Percentiles rank a stretch among this genome's conserved stretches.
phyloP scores from a whole-genome alignment of 1,284 basidiomycete species.

The Cutaneotrichosporon mucoides region DNA sequence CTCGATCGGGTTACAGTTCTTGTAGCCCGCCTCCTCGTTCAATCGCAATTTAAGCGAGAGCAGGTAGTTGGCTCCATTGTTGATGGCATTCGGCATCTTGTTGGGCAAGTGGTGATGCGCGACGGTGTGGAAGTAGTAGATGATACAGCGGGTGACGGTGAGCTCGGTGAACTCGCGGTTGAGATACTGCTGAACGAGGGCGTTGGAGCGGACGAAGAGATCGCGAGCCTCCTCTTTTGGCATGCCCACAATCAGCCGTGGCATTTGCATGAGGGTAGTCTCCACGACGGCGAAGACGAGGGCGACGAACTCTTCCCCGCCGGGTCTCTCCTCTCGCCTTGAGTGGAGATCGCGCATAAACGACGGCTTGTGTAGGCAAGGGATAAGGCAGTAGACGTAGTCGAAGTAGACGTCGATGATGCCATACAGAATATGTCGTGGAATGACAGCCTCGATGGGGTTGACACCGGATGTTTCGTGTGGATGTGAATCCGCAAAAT shows the following conservation, averaged over 20 bases:
- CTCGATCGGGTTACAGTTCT: conserved; percentile 60
- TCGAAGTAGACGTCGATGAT: conserved; percentile 82
- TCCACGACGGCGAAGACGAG: conserved; percentile 79
- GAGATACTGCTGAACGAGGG: conserved; percentile 14
- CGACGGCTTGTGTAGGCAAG: conserved; percentile 57
- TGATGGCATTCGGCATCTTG: not conserved
- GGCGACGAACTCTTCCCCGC: conserved; percentile 63
- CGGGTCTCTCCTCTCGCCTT: conserved; percentile 71
- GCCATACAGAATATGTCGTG: conserved; percentile 32
- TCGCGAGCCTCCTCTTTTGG: conserved; percentile 33
- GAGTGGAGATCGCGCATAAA: conserved; percentile 78
- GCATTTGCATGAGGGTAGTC: conserved; percentile 62
- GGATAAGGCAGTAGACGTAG: conserved; percentile 77
- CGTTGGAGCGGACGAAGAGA: conserved; percentile 24
- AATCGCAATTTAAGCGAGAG: conserved; percentile 57
- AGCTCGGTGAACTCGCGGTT: conserved; percentile 18
- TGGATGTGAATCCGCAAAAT: too few species aligned
- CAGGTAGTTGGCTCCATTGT: conserved; percentile 14
- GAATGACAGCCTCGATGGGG: conserved; percentile 40
- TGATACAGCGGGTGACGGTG: conserved; percentile 21
- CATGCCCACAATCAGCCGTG: conserved; percentile 34
- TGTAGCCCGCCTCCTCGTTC: conserved; percentile 61
- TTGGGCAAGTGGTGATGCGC: conserved; percentile 11
- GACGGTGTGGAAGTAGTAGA: conserved; percentile 22
- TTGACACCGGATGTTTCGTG: conserved; percentile 15